Evolutionary conservation across 2,329 filamentous ascomycete genomes (phyloP).

Genomic region (Cadophora sp.): DNA sequence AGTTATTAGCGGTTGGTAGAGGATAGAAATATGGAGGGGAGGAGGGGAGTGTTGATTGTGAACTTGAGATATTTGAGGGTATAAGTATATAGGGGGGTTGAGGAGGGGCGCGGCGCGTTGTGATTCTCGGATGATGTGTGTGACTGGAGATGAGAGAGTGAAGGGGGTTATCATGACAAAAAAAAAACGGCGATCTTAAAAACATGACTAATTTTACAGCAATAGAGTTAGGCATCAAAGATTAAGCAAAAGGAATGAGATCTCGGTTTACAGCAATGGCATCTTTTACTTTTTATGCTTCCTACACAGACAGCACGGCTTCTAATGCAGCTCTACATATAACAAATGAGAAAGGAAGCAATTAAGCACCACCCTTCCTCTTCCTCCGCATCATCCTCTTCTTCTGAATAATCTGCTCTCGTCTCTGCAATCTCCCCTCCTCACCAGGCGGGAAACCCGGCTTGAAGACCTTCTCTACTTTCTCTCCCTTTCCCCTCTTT

Average conservation of each 20-base stretch:
- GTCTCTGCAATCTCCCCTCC: conserved; percentile 22
- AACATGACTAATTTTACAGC: background rate
- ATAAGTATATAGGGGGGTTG: no score
- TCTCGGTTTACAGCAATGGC: conserved; percentile 8
- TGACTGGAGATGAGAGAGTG: no score
- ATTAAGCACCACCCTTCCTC: conserved; percentile 20
- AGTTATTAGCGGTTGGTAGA: no score
- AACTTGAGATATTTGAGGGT: no score
- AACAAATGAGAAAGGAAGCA: background rate
- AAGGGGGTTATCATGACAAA: no score
- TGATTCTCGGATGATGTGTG: no score
- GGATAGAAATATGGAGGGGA: no score
- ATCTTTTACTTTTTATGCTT: background rate
- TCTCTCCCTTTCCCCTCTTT: conserved; percentile 14
- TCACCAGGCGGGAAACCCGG: conserved; percentile 26
- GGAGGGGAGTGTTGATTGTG: no score
- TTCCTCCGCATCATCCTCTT: conserved; percentile 24
- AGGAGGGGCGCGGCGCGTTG: no score
- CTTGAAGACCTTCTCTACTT: conserved; percentile 15
- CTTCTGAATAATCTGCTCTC: conserved; percentile 26
- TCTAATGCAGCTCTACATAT: background rate
- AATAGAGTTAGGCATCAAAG: no score
- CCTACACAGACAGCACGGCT: background rate
- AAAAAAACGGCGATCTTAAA: no score
- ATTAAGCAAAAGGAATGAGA: background rate